These are phyloP conservation scores for Ramaria rubella DNA, from an alignment of 768 basidiomycete species.

Conservation along the genomic window DNA sequence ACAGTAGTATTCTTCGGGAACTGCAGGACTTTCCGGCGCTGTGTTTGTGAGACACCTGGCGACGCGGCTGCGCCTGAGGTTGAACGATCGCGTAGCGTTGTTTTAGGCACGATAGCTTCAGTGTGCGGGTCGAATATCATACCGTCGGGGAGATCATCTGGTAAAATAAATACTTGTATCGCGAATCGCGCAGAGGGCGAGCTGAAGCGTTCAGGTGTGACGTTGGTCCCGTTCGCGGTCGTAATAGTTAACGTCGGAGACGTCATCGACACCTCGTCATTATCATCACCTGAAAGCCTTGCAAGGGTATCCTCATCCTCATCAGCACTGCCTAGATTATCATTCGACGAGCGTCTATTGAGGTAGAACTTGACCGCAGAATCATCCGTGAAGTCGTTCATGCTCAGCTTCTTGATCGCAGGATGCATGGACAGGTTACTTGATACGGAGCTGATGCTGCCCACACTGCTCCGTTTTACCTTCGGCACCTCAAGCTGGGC, in stretches of 20 bases:
- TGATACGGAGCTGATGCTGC: slow-evolving; percentile 88
- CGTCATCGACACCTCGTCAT: slow-evolving; percentile 6
- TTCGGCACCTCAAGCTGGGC: slow-evolving; percentile 69
- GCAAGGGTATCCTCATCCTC: slow-evolving; percentile 35
- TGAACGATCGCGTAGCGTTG: slow-evolving; percentile 54
- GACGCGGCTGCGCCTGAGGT: slow-evolving; percentile 37
- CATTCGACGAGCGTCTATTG: slow-evolving; percentile 46
- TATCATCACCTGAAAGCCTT: slow-evolving; percentile 31
- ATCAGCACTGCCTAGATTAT: slow-evolving; percentile 28
- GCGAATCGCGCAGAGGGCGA: slow-evolving; percentile 83
- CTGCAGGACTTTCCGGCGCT: slow-evolving; percentile 77
- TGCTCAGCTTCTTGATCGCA: slow-evolving; percentile 86
- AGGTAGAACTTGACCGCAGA: slow-evolving; percentile 95
- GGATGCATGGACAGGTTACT: slow-evolving; percentile 93
- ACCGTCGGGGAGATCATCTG: slow-evolving; percentile 87
- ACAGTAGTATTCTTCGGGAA: slow-evolving; percentile 95
- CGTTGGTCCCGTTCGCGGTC: slow-evolving; percentile 33
- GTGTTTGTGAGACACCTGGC: slow-evolving; percentile 48
- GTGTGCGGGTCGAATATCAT: slow-evolving; percentile 91
- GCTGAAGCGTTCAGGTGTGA: slow-evolving; percentile 66
- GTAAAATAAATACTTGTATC: slow-evolving; percentile 79
- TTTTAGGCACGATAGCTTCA: slow-evolving; percentile 88
- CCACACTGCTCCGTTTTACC: slow-evolving; percentile 88
- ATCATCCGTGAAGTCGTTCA: slow-evolving; percentile 98
- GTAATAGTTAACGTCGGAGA: slow-evolving; percentile 32